Percentiles rank a stretch among this genome's conserved stretches.
These are phyloP conservation scores for Helotiales sp. DNA, from an alignment of 2,329 filamentous ascomycete species.

Conservation along the genomic window DNA sequence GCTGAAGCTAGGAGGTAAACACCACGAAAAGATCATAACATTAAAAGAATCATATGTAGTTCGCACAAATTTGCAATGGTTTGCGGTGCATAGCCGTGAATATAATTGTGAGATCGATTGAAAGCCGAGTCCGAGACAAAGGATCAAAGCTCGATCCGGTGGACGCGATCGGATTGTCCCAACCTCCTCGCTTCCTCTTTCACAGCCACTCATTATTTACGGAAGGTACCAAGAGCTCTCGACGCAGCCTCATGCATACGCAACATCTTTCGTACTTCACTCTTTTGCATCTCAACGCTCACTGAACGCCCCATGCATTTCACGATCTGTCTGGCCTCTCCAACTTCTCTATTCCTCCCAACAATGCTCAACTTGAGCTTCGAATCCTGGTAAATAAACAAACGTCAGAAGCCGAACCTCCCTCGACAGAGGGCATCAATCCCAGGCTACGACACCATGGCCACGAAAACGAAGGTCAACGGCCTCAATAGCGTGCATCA, in stretches of 20 bases:
- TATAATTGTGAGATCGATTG: too few relatives aligned
- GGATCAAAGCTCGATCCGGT: background rate
- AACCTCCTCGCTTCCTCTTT: slow-evolving; percentile 1
- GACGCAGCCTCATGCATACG: background rate
- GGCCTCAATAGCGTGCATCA: slow-evolving; percentile 72
- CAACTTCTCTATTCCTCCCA: background rate
- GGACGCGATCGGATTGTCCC: background rate
- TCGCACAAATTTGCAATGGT: too few relatives aligned
- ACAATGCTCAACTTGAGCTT: slow-evolving; percentile 30
- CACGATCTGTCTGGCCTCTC: slow-evolving; percentile 8
- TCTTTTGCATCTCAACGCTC: slow-evolving; percentile 3
- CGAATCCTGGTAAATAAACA: slow-evolving; percentile 18
- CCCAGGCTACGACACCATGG: slow-evolving; percentile 40
- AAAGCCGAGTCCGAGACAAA: background rate
- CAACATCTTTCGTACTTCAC: background rate
- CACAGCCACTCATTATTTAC: background rate
- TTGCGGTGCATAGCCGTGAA: too few relatives aligned
- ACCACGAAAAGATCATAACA: too few relatives aligned
- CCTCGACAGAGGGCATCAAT: slow-evolving; percentile 48
- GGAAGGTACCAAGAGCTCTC: background rate
- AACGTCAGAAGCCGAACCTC: slow-evolving; percentile 9
- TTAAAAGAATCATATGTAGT: too few relatives aligned
- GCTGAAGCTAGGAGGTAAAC: too few relatives aligned
- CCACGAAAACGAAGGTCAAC: slow-evolving; percentile 54
- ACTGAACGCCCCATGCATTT: slow-evolving; percentile 1